Base-by-base conservation (phyloP, 352 stramenopile genomes). In the Pythium phragmiticola region DNA sequence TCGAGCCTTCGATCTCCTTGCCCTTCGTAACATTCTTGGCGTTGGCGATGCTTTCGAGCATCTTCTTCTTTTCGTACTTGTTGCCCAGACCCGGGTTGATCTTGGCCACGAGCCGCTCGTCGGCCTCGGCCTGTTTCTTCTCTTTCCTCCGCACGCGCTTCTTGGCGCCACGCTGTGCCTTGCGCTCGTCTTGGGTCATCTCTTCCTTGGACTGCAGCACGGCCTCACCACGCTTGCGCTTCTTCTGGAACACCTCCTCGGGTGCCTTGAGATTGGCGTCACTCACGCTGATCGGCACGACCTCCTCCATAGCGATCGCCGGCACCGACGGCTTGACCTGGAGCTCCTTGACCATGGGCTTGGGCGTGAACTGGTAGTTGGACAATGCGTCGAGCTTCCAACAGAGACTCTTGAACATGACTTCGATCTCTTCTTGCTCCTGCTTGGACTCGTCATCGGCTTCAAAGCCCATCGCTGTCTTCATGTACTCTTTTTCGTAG, bases 401-500 rank as follows among this genome's bases (percentile, higher is more conserved):
- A 71, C 94, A 98, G 19, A 98, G 65, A 52, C 90, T 96, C 64
- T 96, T 95, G 76, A 98, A 98, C 68, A 98, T 87, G 28, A 87
- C 75, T 28, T 97, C 95, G 70, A 98, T 98, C 77, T 98, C 94
- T 33, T 95, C 86, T 60, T 98, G 92, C 49, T 96, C 92, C 71
- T 97, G 87, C 68, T 82, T 97, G 59, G 95, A 92, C 45, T 91
- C 89, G 33, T 93, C 89, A 65, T 98, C 89, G 36, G 87, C 82
- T 64, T 98, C 94, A 59, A 97, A 98, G 59, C 94, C 92, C 69
- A 95, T 88, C 5, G 90, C 88, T 7, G 90, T 97, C 80, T 98
- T 98, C 70, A 98, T 88, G 74, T 98, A 98, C 74, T 98, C 94
- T 56, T 96, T 92, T 69, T 98, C 94, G 70, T 98, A 98, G 50